Base-by-base conservation (phyloP, 768 basidiomycete species). In the Tephrocybe rancida region DNA sequence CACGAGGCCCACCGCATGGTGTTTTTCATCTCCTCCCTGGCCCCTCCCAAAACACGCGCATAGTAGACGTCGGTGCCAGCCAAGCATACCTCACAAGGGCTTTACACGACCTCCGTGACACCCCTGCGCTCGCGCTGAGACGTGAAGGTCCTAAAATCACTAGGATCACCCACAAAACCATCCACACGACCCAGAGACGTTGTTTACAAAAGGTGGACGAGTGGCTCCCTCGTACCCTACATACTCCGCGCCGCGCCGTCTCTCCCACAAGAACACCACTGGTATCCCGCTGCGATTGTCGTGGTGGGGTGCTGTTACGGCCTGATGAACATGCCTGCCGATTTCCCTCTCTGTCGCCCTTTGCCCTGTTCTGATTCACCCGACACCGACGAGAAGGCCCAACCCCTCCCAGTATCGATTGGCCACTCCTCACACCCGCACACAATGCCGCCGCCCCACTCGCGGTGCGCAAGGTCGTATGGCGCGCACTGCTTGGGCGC, bases 291-390 rank as follows among this genome's bases (percentile, higher is more conserved):
- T 14, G 83, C 74, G 2, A 72, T 81, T 0, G 76, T 88, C 38
- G 76, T 83, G 6, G 88, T 90, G 14, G 89, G 90, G 3, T 92
- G 90, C 56, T 92, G 90, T 66, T 92, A 91, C 66, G 90, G 91
- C 63, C 73, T 88, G 57, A 78, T 90, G 71, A 68, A 73, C 27
- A 68, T 76, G 38, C 56, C 53, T 24, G 52, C 38, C 49, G 87
- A 87, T 66, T 84, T 85, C 59, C 85, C 84, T 14, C 69, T 86
- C n/a, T n/a, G n/a, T n/a, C n/a, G n/a, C n/a, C n/a, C n/a, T n/a
- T n/a, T n/a, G n/a, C n/a, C n/a, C n/a, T n/a, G n/a, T n/a, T n/a
- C n/a, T n/a, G n/a, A n/a, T n/a, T n/a, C n/a, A n/a, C n/a, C n/a
- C n/a, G n/a, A n/a, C n/a, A n/a, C n/a, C n/a, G n/a, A n/a, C n/a